These are phyloP conservation scores for Raffaelea albimanens DNA, from an alignment of 2,329 filamentous ascomycete species.

Conservation along the genomic window DNA sequence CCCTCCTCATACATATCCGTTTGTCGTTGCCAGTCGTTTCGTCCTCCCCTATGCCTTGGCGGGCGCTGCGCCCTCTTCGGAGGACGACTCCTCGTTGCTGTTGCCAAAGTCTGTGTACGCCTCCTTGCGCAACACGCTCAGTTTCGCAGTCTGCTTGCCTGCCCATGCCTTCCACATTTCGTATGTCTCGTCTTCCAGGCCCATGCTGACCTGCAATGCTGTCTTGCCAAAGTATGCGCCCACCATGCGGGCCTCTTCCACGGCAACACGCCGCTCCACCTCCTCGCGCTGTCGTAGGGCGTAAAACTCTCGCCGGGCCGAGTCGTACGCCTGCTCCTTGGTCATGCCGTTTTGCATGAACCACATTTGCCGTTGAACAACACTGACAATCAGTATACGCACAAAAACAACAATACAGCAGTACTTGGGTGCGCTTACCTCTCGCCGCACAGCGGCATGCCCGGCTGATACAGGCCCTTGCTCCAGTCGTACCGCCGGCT, in stretches of 20 bases:
- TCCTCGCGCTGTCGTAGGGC: constrained; percentile 71
- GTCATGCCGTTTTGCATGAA: constrained; percentile 62
- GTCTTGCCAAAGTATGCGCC: constrained; percentile 84
- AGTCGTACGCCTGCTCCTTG: constrained; percentile 69
- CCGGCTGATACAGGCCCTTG: constrained; percentile 60
- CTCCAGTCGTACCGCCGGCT: constrained; percentile 71
- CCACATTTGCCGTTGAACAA: constrained; percentile 85
- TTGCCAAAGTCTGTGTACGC: constrained; percentile 34
- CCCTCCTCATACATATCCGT: background rate
- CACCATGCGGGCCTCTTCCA: constrained; percentile 76
- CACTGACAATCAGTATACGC: constrained; percentile 42
- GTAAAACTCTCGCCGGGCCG: constrained; percentile 86
- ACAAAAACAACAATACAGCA: background rate
- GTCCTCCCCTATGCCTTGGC: background rate
- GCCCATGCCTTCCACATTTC: constrained; percentile 85
- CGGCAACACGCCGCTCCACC: constrained; percentile 69
- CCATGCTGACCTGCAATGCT: constrained; percentile 66
- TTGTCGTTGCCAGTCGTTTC: background rate
- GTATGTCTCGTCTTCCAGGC: constrained; percentile 69
- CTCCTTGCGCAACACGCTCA: constrained; percentile 29
- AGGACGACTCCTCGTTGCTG: constrained; percentile 18
- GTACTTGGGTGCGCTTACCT: constrained; percentile 43
- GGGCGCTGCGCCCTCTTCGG: constrained; percentile 15
- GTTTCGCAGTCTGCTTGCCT: constrained; percentile 30
- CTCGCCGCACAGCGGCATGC: constrained; percentile 73